Base-by-base conservation (phyloP, 805 yeast genomes). In the Kurtzmaniella fragi region DNA sequence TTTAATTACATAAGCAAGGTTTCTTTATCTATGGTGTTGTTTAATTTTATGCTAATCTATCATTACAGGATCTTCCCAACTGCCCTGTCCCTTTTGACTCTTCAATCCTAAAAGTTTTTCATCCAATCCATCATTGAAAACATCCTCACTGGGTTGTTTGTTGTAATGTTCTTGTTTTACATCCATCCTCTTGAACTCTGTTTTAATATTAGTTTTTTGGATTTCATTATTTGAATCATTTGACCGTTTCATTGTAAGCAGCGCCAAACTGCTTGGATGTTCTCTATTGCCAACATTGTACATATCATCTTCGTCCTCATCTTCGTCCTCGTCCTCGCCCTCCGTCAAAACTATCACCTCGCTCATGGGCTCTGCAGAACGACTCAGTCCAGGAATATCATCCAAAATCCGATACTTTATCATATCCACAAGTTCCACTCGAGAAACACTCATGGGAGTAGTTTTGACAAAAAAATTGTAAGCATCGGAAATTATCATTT, bases 381-480 rank as follows among this genome's bases (percentile, higher is more conserved):
- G 23, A 35, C 9, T 16, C 49, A 25, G 28, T 7, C 11, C 12
- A 8, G 23, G 7, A n/a, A 30, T 26, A 16, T 62, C 63, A 28
- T 60, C 64, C 8, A 68, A 51, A 1, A 64, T 53, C 41, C 56
- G 52, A 40, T 62, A 68, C 38, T 59, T 56, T 23, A 50, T 48
- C 56, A 59, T 53, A 30, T 63, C 69, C 31, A 58, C 42, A 12
- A 67, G 44, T 47, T 67, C 71, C 4, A 69, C 58, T 38, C 61
- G 46, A 29, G 59, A 59, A 6, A 61, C 53, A 23, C 58, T 54
- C 33, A 33, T 39, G 2, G 71, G 70, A 1, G 72, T 64, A 14
- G 59, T 58, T 39, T 63, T 67, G 28, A 68, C 65, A 40, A 69
- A 68, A 42, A 56, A 68, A 39, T 68, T 69, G 54, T 58, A 64